Evolutionary conservation across 2,329 filamentous ascomycete species (phyloP), one percentile per base, ranked within the genome.

Genomic region (Drechslerella dactyloides): DNA sequence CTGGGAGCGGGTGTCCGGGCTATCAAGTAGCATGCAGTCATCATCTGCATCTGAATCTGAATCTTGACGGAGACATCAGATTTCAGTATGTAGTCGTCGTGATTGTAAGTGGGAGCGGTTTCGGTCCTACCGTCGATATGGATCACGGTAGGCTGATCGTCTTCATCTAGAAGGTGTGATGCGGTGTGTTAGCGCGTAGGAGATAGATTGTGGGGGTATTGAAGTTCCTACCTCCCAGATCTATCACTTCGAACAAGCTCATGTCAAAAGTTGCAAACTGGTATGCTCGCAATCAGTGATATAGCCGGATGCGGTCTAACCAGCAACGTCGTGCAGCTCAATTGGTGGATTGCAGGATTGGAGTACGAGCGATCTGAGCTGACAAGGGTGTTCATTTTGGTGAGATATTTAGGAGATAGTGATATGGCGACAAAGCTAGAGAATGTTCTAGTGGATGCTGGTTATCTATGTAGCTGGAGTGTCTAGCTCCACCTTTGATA

Each of bases 201-300:
- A 23, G 4, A 4, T 21, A 51, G 2, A n/a, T 19, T 0, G n/a
- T 11, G 19, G 50, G 17, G 33, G 10, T 1, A 13, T 1, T 53
- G 48, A 30, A 1, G 24, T 19, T n/a, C 57, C 35, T 56, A 68
- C 63, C 63, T 13, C 65, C 65, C 44, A 69, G 24, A 42, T 69
- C 65, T 62, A 63, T 69, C 10, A 63, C 58, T 59, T 69, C 58
- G 35, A 58, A 69, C 27, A 63, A 27, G 33, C 54, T 63, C 65
- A 69, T 69, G 46, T 17, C 37, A 13, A 42, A 42, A 15, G n/a
- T 42, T 42, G n/a, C 11, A 4, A 15, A 17, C 13, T 15, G n/a
- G 37, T 42, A 17, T 33, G 15, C 37, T 42, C 13, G 11, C n/a
- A 17, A 4, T 42, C 15, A 13, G 13, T 17, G n/a, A 42, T 42